Evolutionary conservation across 495 filamentous ascomycete species (phyloP), one percentile per base, ranked within the genome.

Genomic region (Penicillium goetzii): DNA sequence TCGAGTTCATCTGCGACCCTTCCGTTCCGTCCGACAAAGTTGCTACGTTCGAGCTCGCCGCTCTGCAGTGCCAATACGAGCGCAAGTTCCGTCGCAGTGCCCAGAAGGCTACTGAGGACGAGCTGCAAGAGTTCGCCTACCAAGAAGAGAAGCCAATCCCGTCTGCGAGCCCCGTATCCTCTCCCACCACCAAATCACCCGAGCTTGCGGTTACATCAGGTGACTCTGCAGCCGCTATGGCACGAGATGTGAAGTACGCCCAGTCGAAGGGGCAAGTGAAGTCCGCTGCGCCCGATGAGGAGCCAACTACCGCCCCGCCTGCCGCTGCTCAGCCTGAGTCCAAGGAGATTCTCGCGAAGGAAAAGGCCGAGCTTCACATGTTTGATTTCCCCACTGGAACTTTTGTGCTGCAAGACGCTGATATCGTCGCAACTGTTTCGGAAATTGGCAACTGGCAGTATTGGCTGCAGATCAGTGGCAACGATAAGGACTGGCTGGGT

Each of bases 1-100:
- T 90, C 80, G 94, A 99, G 75, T 98, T 98, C 69, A 90, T 98
- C 64, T 98, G 94, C 77, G 96, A 97, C 74, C 72, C 78, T 10
- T 85, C 85, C 28, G 86, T 90, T 32, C 82, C 86, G 38, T 78
- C 88, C 7, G 83, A 86, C 15, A 89, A 92, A 63, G 90, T 93
- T 11, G 80, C 88, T 23, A 85, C 87, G 9, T 98, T 99, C 75
- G 90, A 93, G 74, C 82, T 89, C 32, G 89, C 92, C 41, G 92
- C 96, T 17, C 83, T 89, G 38, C 88, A 97, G 82, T 98, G 96
- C 74, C 95, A 99, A 73, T 99, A 93, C 88, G 95, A 99, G 81
- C 85, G 96, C 64, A 97, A 96, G 69, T 94, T 90, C 73, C 86
- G 90, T 34, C 89, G 86, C 70, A 88, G 86, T 26, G 84, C 91